Evolutionary conservation across 352 stramenopile species (phyloP), one percentile per base, ranked within the genome.

Genomic region (Phytophthora multivora): DNA sequence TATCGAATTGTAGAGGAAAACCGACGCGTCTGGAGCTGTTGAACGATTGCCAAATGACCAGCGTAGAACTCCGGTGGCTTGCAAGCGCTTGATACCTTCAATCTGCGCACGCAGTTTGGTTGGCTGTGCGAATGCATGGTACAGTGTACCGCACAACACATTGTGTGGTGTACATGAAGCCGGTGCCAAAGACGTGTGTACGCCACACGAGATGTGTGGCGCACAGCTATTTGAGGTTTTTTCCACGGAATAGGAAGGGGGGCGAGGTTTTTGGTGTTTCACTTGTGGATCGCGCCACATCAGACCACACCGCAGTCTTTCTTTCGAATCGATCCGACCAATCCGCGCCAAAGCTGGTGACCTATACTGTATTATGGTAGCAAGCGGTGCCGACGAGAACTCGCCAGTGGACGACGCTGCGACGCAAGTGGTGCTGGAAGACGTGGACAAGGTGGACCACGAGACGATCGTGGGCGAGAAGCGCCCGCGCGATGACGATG

Each of bases 41-140:
- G 66, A 75, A 61, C 48, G 53, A 78, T 72, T 73, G 47, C 39
- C 59, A 42, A 76, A 77, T 75, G 70, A 74, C 43, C 38, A 51
- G 15, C 59, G 31, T 50, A 33, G 47, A 15, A 48, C 25, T 36
- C 38, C 19, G 62, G 54, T 70, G 69, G 60, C 21, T 75, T 31
- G 21, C 18, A 73, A 49, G 38, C 67, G 54, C 69, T 75, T 69
- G 47, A 63, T 64, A 57, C 55, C 56, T 69, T 81, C 66, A 82
- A 82, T 63, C 61, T 46, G 46, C 15, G 45, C 45, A 30, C 31
- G 45, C 28, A 11, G 49, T 48, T 59, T 62, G 54, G 54, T 62
- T 77, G 56, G 59, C 23, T 67, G 45, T 30, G 50, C 59, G 42
- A 33, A 42, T 19, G 31, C 50, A 66, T 53, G 57, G 57, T 65